Evolutionary conservation across 148 eudicot species (phyloP), one percentile per base, ranked within the genome.

Genomic region (Silene latifolia): DNA sequence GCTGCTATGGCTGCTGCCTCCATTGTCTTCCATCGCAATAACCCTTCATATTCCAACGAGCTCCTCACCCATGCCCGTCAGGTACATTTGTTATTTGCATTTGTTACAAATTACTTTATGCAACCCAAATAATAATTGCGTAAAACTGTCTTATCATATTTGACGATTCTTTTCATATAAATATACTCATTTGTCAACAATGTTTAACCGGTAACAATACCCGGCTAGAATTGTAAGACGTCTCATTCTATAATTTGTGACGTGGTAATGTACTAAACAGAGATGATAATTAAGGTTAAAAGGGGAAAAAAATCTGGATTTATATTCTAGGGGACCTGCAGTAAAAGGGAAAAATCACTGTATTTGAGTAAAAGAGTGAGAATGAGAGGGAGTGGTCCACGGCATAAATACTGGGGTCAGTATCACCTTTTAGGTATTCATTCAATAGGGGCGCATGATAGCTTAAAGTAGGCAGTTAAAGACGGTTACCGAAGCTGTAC

Each of bases 1-100:
- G 93, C 96, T 39, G 96, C 98, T 0, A 93, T 93, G 98, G 98
- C 98, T 9, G 96, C 96, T 9, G 90, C 98, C 11, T 87, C 98
- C 27, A 79, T 93, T 23, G 93, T 89, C 47, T 93, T 87, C 84
- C 91, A 83, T 69, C 86, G 86, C 23, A 79, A 75, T 46, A 82
- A 93, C 80, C 90, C 90, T 8, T 56, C 93, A 2, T 93, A 93
- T 69, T 66, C 99, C 9, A 80, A 79, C 5, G 77, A 77, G 76
- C 97, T 95, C 68, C 93, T 95, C 63, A 74, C 85, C 44, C 99
- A 95, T 54, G 94, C 99, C 29, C 87, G 79, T 20, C 97, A 95
- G 99, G 99, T 95, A 20, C 42, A 64, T 14, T 17, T 59, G 17
- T 27, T 32, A 3, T 2, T 32, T 1, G 44, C 44, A 39, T 39